These are phyloP conservation scores for Klebsormidium nitens DNA, from an alignment of 139 green algal genomes.

Conservation along the genomic window DNA sequence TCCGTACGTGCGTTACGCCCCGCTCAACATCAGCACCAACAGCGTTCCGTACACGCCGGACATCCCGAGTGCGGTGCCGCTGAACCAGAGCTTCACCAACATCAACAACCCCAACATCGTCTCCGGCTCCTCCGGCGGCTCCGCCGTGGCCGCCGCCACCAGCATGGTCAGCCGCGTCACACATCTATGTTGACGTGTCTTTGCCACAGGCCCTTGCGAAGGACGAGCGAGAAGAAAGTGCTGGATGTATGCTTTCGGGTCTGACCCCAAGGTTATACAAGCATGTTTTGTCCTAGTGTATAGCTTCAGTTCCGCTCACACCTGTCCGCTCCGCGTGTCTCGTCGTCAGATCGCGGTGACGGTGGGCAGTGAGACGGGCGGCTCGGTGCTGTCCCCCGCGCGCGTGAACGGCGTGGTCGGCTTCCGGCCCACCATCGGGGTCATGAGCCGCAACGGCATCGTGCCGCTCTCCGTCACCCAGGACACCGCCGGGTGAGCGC, in stretches of 20 bases:
- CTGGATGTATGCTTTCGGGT: too few relatives aligned
- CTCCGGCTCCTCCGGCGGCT: conserved; percentile 3
- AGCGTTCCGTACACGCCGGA: not conserved
- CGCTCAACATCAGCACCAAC: not conserved
- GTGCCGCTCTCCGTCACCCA: conserved; percentile 4
- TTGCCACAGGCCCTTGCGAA: too few relatives aligned
- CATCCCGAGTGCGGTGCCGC: not conserved
- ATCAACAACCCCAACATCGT: not conserved
- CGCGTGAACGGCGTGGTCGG: not conserved
- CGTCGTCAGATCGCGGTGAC: not conserved
- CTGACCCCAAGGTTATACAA: too few relatives aligned
- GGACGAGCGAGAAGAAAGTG: too few relatives aligned
- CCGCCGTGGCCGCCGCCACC: not conserved
- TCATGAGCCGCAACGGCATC: not conserved
- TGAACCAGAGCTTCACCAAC: not conserved
- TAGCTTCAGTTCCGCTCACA: not conserved
- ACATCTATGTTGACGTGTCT: too few relatives aligned
- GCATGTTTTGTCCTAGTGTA: not conserved
- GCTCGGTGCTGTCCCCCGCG: conserved; percentile 5
- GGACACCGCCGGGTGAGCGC: conserved; percentile 15
- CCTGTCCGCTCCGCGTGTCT: too few relatives aligned
- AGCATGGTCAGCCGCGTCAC: too few relatives aligned
- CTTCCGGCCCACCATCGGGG: conserved; percentile 1
- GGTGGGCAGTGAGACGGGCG: conserved; percentile 7
- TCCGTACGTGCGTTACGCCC: not conserved